These are phyloP conservation scores for Fraxinus cuspidata DNA, from an alignment of 257 asterid species.

Conservation along the genomic window DNA sequence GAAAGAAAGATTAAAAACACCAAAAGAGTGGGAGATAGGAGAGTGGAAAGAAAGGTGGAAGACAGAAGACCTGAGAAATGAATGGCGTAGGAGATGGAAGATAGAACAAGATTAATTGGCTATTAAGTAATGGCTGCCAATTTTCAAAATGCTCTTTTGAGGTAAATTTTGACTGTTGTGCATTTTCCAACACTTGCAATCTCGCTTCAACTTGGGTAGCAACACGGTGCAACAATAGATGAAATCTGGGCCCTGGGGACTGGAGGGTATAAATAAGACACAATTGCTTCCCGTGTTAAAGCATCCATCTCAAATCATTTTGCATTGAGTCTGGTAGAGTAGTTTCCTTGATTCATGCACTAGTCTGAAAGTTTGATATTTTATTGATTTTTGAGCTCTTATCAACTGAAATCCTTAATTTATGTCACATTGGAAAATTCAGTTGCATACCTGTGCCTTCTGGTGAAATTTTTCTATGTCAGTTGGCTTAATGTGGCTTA, in stretches of 20 bases:
- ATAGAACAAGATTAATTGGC: neutral
- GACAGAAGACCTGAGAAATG: neutral
- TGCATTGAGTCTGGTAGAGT: neutral
- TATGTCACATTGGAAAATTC: neutral
- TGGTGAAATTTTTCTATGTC: neutral
- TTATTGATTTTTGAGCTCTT: neutral
- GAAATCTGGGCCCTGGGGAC: too few species aligned
- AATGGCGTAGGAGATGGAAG: neutral
- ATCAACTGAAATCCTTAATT: neutral
- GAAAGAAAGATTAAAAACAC: neutral
- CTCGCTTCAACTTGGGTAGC: neutral
- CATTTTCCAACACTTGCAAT: neutral
- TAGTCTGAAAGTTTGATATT: neutral
- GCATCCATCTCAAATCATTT: neutral
- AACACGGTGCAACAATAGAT: too few species aligned
- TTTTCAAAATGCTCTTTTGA: neutral
- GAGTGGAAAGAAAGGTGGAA: constrained; percentile 10
- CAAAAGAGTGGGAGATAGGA: neutral
- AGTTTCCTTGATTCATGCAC: neutral
- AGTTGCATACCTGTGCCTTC: neutral
- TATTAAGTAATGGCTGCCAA: neutral
- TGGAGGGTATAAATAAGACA: too few species aligned
- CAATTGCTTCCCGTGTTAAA: too few species aligned
- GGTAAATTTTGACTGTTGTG: neutral
- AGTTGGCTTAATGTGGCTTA: neutral